Evolutionary conservation across 768 basidiomycete species (phyloP).

Genomic region (Kwoniella shandongensis): DNA sequence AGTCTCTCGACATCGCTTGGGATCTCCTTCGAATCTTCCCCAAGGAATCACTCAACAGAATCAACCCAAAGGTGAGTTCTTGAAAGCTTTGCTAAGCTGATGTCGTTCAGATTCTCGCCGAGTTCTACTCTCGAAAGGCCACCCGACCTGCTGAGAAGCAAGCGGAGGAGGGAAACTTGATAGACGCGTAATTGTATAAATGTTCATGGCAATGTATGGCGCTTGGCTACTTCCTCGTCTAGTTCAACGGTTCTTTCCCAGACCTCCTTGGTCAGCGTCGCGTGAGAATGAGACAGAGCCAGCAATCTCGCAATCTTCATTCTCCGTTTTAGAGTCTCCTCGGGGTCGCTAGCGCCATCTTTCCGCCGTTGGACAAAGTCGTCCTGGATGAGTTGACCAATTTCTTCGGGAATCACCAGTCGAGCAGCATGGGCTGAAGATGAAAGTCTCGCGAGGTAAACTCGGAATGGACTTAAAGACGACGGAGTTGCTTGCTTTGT

Average conservation of each 20-base stretch:
- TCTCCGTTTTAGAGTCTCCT: slow-evolving; percentile 41
- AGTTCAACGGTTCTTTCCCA: slow-evolving; percentile 36
- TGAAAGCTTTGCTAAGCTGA: not conserved
- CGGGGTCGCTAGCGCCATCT: slow-evolving; percentile 24
- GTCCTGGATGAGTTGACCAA: slow-evolving; percentile 42
- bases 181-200: slow-evolving; percentile 40
- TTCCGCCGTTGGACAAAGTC: slow-evolving; percentile 38
- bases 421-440: slow-evolving; percentile 19
- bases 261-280: slow-evolving; percentile 23
- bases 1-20: slow-evolving; percentile 97
- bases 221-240: slow-evolving; percentile 24
- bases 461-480: slow-evolving; percentile 12
- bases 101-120: slow-evolving; percentile 67
- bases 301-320: slow-evolving; percentile 49
- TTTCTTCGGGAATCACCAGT: slow-evolving; percentile 38
- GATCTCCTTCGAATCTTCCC: slow-evolving; percentile 96
- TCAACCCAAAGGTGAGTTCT: slow-evolving; percentile 75
- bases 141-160: slow-evolving; percentile 19
- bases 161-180: slow-evolving; percentile 45
- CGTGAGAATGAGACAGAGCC: slow-evolving; percentile 30
- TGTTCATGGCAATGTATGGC: slow-evolving; percentile 6
- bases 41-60: slow-evolving; percentile 95
- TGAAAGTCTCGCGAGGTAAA: slow-evolving; percentile 15
- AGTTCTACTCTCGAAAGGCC: slow-evolving; percentile 82
- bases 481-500: not conserved